A percentile compares a stretch with the other conserved stretches of the same genome.
These are phyloP conservation scores for Coemansia sp. DNA, from an alignment of 192 early-diverging fungal species.

Conservation along the genomic window DNA sequence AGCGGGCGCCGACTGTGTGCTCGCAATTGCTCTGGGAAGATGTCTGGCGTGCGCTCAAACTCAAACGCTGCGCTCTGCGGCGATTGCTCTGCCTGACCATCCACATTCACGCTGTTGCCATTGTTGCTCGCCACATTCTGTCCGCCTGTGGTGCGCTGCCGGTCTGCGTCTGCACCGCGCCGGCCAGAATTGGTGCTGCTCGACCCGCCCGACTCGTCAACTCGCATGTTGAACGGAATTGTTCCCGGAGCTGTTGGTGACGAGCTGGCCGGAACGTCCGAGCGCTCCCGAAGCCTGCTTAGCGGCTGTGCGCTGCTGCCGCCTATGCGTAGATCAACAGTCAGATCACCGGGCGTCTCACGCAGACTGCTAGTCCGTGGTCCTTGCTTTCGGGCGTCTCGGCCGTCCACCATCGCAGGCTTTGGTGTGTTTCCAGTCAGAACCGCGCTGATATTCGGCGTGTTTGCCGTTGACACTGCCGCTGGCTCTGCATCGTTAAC, in stretches of 20 bases:
- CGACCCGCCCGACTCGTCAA: not conserved
- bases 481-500: conserved; percentile 11
- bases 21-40: conserved; percentile 22
- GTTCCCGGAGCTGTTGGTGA: not conserved
- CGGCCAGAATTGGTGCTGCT: not conserved
- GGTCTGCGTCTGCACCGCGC: not conserved
- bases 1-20: conserved; percentile 29
- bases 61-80: not conserved
- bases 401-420: not conserved
- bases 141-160: not conserved
- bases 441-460: not conserved
- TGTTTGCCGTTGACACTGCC: not conserved
- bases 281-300: conserved; percentile 31
- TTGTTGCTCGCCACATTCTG: not conserved
- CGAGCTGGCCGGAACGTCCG: conserved; percentile 10
- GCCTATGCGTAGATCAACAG: not conserved
- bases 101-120: not conserved
- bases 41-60: conserved; percentile 22
- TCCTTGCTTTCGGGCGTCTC: not conserved
- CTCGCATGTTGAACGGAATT: not conserved
- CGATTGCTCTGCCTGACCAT: conserved; percentile 1
- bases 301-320: conserved; percentile 17
- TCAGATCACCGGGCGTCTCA: not conserved
- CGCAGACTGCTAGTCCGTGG: not conserved
- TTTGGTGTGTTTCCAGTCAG: not conserved